Evolutionary conservation across 805 yeast genomes (phyloP), one percentile per base, ranked within the genome.

Genomic region (Candida rishiriensis): DNA sequence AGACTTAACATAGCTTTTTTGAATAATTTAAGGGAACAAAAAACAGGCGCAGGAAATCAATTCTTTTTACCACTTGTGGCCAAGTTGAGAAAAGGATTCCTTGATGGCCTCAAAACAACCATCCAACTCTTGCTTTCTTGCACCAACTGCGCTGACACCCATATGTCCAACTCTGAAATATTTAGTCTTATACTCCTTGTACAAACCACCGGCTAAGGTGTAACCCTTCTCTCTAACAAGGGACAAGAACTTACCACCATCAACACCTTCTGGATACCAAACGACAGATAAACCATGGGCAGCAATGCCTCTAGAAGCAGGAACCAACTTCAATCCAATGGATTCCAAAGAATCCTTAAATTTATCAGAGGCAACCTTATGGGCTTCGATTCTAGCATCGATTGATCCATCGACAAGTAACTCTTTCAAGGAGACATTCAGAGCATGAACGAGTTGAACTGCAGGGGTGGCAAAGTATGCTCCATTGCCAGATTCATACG

Each of bases 401-500:
- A 90, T 67, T 26, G 40, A 31, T 10, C 26, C 40, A 33, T 75
- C 68, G 8, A 51, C 48, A 46, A 88, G 67, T 51, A 89, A 81
- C 62, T 86, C 89, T 44, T 75, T 76, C 52, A 90, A 74, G 4
- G 97, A 81, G 3, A 76, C 85, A 62, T 80, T 80, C 56, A 88
- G 75, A 13, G 97, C 90, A 59, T 85, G 85, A 48, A 91, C 71
- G 49, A 85, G 75, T 69, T 88, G 97, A 38, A 87, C 84, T 0
- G 97, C 85, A n/a, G 97, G 97, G 8, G 97, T 91, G n/a, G 97
- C 96, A 61, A 88, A 91, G 71, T 90, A 93, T 9, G 90, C 86
- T 14, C 77, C 80, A 51, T 75, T 72, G 39, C 90, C 90, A 39
- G 77, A 64, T 71, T 90, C 97, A 69, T 88, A 88, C 36, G 88